Percentiles rank a stretch among this genome's conserved stretches.
These are phyloP conservation scores for Pleurostoma richardsiae DNA, from an alignment of 2,329 filamentous ascomycete genomes.

Conservation along the genomic window DNA sequence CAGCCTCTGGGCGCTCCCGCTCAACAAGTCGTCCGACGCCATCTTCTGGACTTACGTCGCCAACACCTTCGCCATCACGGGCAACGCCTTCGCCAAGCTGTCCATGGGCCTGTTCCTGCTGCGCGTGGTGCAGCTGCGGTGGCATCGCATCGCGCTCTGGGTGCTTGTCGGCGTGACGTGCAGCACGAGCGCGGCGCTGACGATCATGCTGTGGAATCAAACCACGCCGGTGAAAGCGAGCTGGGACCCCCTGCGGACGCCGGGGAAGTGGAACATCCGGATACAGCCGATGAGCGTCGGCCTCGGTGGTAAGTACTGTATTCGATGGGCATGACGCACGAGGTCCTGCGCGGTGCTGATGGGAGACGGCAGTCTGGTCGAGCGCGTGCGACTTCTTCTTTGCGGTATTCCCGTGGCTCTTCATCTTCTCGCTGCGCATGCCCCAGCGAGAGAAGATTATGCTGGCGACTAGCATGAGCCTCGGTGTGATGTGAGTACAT, in stretches of 20 bases:
- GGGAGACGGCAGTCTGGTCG: no score
- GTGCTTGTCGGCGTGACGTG: neutral
- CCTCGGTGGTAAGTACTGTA: no score
- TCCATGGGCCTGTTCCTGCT: slow-evolving; percentile 10
- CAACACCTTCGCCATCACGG: slow-evolving; percentile 6
- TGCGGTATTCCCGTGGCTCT: slow-evolving; percentile 29
- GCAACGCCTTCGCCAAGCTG: slow-evolving; percentile 9
- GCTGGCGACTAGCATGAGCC: slow-evolving; percentile 29
- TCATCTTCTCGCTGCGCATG: slow-evolving; percentile 35
- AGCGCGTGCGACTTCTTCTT: slow-evolving; percentile 21
- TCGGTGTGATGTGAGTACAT: slow-evolving; percentile 29
- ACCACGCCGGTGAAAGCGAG: no score
- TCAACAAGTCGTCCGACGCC: neutral
- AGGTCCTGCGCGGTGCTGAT: no score
- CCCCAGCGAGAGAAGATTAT: slow-evolving; percentile 32
- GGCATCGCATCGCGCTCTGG: slow-evolving; percentile 2
- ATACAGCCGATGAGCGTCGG: no score
- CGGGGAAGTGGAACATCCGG: no score
- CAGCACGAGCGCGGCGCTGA: no score
- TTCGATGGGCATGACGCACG: no score
- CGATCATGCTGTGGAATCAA: no score
- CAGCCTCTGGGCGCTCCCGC: neutral
- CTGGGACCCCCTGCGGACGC: no score
- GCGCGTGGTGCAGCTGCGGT: slow-evolving; percentile 6
- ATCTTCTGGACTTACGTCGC: slow-evolving; percentile 8